Conservation (phyloP, 169 alveolate genomes). For the Perkinsus chesapeaki region DNA sequence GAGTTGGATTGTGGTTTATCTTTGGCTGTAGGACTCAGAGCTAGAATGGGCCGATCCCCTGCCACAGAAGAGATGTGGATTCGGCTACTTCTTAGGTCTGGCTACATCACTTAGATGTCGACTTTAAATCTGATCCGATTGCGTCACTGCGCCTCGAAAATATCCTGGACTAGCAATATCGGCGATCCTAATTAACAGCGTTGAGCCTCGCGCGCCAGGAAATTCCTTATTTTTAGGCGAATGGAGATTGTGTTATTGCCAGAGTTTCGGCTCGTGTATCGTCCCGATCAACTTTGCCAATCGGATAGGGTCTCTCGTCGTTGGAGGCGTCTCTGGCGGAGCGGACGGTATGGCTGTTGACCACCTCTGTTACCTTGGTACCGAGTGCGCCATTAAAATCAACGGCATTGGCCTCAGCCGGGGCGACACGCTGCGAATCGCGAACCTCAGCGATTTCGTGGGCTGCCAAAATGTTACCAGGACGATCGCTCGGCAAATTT, state of each 20-base stretch:
- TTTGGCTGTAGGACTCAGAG: too few species aligned
- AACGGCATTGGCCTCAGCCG: not conserved
- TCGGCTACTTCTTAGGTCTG: too few species aligned
- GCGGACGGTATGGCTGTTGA: not conserved
- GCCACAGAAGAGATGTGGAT: too few species aligned
- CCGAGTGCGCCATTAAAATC: not conserved
- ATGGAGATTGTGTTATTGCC: not conserved
- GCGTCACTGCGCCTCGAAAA: too few species aligned
- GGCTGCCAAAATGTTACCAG: not conserved
- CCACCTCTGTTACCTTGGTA: not conserved
- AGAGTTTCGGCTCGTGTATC: not conserved
- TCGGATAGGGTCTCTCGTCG: not conserved
- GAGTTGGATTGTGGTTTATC: too few species aligned
- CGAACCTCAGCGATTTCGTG: not conserved
- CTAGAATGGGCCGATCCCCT: too few species aligned
- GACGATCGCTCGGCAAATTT: not conserved
- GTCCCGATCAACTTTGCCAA: not conserved
- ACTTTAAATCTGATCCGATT: too few species aligned
- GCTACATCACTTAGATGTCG: too few species aligned
- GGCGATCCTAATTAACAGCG: too few species aligned
- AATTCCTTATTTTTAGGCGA: not conserved
- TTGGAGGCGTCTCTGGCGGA: not conserved
- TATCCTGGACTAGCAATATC: too few species aligned
- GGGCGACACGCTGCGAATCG: not conserved
- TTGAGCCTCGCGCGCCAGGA: not conserved